Percentiles rank a stretch among this genome's conserved stretches.
phyloP scores from a whole-genome alignment of 345 rosid genomes.

The Zanthoxylum bungeanum region DNA sequence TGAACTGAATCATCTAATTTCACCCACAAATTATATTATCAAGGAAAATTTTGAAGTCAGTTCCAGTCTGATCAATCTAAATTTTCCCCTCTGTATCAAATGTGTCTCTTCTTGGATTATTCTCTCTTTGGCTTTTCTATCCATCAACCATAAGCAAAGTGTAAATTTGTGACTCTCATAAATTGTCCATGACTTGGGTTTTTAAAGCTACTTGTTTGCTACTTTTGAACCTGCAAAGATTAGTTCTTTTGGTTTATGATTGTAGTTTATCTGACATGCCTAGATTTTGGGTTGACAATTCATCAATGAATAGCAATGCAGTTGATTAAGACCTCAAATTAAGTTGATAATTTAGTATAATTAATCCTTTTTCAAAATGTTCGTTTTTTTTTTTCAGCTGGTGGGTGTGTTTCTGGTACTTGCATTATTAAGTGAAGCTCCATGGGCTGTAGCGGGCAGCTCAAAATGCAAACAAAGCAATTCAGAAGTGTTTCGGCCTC shows the following conservation, averaged over 20 bases:
- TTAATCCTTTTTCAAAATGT: slow-evolving; percentile 18
- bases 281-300: slow-evolving; percentile 8
- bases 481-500: slow-evolving; percentile 63
- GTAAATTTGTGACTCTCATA: slow-evolving; percentile 25
- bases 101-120: slow-evolving; percentile 6
- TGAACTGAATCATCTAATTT: slow-evolving; percentile 13
- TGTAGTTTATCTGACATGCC: slow-evolving; percentile 11
- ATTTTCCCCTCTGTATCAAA: background rate
- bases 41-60: background rate
- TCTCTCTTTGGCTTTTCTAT: slow-evolving; percentile 13
- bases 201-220: slow-evolving; percentile 6
- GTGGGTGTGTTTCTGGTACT: slow-evolving; percentile 72
- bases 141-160: slow-evolving; percentile 9
- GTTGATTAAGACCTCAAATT: slow-evolving; percentile 6
- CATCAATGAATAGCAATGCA: background rate
- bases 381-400: slow-evolving; percentile 68
- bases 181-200: slow-evolving; percentile 16
- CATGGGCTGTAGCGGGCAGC: slow-evolving; percentile 47
- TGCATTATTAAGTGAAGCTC: slow-evolving; percentile 40
- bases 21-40: background rate
- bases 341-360: background rate
- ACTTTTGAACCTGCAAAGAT: background rate
- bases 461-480: slow-evolving; percentile 49
- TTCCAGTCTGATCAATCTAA: slow-evolving; percentile 10
- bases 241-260: slow-evolving; percentile 5